Percentiles rank a stretch among this genome's conserved stretches.
These are phyloP conservation scores for Ilyonectria mors-panacis DNA, from an alignment of 2,329 filamentous ascomycete species.

Conservation along the genomic window DNA sequence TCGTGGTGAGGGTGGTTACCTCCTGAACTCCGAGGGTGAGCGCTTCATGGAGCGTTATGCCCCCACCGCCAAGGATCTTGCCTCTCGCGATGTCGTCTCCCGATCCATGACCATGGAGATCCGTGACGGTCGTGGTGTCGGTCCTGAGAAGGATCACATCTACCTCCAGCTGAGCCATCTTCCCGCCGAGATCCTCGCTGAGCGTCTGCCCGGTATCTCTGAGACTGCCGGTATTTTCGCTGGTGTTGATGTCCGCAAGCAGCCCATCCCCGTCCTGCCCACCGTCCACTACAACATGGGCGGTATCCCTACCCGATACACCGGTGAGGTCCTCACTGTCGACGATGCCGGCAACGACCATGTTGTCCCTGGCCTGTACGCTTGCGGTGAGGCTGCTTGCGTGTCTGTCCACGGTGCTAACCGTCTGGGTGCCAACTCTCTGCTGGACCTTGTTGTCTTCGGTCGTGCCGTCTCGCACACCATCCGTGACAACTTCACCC, in stretches of 20 bases:
- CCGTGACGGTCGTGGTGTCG: constrained; percentile 96
- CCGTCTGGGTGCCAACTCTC: constrained; percentile 97
- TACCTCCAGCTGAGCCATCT: constrained; percentile 98
- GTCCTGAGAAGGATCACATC: constrained; percentile 97
- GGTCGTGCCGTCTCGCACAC: constrained; percentile 97
- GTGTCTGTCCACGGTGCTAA: constrained; percentile 99
- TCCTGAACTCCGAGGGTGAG: constrained; percentile 97
- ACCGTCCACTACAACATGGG: constrained; percentile 99
- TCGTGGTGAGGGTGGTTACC: constrained; percentile 97
- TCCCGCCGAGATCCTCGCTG: constrained; percentile 90
- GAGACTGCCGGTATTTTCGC: constrained; percentile 98
- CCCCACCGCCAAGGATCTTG: constrained; percentile 97
- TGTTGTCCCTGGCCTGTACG: constrained; percentile 94
- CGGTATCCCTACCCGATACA: constrained; percentile 98
- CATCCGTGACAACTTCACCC: constrained; percentile 93
- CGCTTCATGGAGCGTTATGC: constrained; percentile 99
- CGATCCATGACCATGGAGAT: constrained; percentile 99
- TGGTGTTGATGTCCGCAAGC: constrained; percentile 96
- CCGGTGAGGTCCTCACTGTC: constrained; percentile 92
- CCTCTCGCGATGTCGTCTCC: constrained; percentile 95
- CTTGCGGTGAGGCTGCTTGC: constrained; percentile 96
- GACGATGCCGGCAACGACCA: constrained; percentile 91
- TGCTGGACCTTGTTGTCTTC: constrained; percentile 97
- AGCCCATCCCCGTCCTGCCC: constrained; percentile 95
- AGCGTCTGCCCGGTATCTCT: constrained; percentile 97